These are phyloP conservation scores for Daphne laureola DNA, from an alignment of 441 rosid species.

Conservation along the genomic window DNA sequence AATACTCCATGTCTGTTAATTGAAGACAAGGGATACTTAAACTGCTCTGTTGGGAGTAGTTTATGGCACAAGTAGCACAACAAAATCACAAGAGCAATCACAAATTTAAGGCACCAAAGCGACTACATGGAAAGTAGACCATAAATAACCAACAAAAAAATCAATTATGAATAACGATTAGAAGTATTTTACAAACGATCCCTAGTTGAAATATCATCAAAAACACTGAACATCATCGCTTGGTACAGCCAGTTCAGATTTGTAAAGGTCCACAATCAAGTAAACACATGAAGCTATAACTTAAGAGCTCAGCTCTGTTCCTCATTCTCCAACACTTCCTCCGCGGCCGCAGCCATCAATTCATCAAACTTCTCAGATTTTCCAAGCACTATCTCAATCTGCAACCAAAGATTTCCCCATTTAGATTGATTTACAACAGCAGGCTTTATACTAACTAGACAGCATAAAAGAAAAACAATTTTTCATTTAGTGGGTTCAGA, in stretches of 20 bases:
- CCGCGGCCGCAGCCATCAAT: conserved; percentile 66
- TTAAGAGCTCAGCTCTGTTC: conserved; percentile 35
- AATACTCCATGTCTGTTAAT: too few species aligned
- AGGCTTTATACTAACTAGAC: not conserved
- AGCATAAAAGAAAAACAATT: not conserved
- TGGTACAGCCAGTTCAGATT: conserved; percentile 5
- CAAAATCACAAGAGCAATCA: too few species aligned
- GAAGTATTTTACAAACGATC: conserved; percentile 21
- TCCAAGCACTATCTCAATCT: conserved; percentile 60
- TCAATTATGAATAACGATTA: conserved; percentile 14
- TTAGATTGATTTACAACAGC: not conserved
- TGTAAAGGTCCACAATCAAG: conserved; percentile 14
- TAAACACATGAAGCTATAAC: conserved; percentile 4
- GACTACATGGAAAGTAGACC: too few species aligned
- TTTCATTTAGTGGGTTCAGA: too few species aligned
- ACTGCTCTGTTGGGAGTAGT: too few species aligned
- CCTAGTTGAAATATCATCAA: conserved; percentile 12
- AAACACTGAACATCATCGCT: conserved; percentile 11
- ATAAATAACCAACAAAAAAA: not conserved
- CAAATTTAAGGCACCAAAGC: too few species aligned
- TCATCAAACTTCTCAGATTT: conserved; percentile 67
- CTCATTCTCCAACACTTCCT: conserved; percentile 34
- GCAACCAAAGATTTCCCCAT: conserved; percentile 1
- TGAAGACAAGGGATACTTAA: too few species aligned
- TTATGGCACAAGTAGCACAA: too few species aligned